Evolutionary conservation across 441 rosid genomes (phyloP).

Genomic region (Flueggea neowawraea): DNA sequence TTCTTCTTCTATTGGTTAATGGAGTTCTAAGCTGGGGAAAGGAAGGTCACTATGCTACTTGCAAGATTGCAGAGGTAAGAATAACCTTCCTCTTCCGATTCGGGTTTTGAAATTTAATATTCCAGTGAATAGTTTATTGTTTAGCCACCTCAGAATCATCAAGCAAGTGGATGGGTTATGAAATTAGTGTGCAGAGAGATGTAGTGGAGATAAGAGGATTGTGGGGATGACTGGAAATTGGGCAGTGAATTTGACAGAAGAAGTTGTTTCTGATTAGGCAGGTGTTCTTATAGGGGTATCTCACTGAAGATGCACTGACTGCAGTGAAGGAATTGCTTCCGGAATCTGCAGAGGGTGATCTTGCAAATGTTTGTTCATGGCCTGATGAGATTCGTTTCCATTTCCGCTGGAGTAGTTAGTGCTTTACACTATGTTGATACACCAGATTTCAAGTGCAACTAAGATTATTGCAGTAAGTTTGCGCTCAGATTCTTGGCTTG

Average conservation of each 20-base stretch:
- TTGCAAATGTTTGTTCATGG: constrained; percentile 89
- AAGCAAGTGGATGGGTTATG: no score
- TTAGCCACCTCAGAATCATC: no score
- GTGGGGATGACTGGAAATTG: background rate
- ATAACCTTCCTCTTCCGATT: background rate
- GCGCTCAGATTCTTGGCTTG: background rate
- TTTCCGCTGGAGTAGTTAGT: constrained; percentile 88
- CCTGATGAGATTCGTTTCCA: no score
- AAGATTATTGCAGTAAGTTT: constrained; percentile 69
- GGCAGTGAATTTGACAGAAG: constrained; percentile 4
- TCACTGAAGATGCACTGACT: constrained; percentile 61
- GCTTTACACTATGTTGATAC: constrained; percentile 88
- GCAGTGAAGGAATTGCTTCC: constrained; percentile 71
- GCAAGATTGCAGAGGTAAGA: constrained; percentile 88
- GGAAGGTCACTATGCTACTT: constrained; percentile 78
- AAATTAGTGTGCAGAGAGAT: no score
- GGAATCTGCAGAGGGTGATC: constrained; percentile 74
- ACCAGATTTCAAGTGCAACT: constrained; percentile 90
- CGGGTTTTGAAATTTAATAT: no score
- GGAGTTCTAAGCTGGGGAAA: constrained; percentile 84
- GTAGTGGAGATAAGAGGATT: no score
- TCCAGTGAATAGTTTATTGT: no score
- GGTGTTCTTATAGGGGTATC: constrained; percentile 44
- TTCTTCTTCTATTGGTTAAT: constrained; percentile 54
- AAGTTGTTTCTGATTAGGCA: background rate